Evolutionary conservation across 345 rosid genomes (phyloP), one percentile per base, ranked within the genome.

Genomic region (Fremontodendron californicum): DNA sequence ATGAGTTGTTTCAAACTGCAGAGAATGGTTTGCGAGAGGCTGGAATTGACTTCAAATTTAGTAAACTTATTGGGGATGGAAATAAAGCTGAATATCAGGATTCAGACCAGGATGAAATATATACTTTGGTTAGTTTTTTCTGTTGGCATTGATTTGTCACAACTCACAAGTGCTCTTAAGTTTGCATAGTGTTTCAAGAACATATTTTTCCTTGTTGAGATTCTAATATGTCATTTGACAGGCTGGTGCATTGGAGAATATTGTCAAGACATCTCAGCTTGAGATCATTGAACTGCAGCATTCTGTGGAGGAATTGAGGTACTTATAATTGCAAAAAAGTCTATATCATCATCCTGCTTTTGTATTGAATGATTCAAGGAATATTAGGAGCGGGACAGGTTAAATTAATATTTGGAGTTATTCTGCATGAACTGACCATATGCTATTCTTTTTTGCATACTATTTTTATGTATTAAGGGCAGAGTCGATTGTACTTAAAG

Each of bases 171-270:
- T 69, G 76, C 39, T 31, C 54, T 66, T 57, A 43, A 58, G 45
- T 29, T 76, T 27, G 62, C 46, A 63, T 71, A 35, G 51, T 39
- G 37, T 40, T 76, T 37, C 23, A 27, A 52, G 15, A 67, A 66
- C 71, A 48, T 65, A 18, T 39, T 66, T 73, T 15, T 62, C 49
- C 83, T 40, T 71, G 35, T 51, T 69, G 75, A 78, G 58, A 49
- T 5, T 69, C 10, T 68, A 51, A 70, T 60, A 54, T 65, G 8
- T 77, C 64, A 76, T 76, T 46, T 43, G 75, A 64, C 85, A 96
- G 98, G 99, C 99, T 68, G 92, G 90, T 81, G 90, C 99, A 73
- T 82, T 93, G 89, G 98, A 96, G 90, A 92, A 91, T 81, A 91
- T 96, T 57, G 90, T 96, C 42, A 92, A 93, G 86, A 88, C 85